phyloP scores from a whole-genome alignment of 352 stramenopile species.

The Blastocystis sp. region DNA sequence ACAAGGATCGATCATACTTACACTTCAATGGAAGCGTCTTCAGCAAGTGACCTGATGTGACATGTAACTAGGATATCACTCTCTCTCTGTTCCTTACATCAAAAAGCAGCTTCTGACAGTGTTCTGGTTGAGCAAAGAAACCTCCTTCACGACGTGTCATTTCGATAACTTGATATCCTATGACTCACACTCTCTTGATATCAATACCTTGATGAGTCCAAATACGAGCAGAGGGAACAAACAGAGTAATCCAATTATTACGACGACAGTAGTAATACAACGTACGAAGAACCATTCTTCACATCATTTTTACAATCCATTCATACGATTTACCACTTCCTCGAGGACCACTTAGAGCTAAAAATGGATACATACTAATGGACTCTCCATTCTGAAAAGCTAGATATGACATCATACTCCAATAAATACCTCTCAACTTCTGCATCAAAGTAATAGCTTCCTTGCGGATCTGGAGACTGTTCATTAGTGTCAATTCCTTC shows the following conservation, averaged over 20 bases:
- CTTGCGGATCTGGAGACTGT: constrained; percentile 48
- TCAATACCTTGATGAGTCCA: constrained; percentile 33
- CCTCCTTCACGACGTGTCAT: constrained; percentile 47
- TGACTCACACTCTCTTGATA: not conserved
- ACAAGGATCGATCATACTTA: constrained; percentile 29
- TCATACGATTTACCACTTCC: constrained; percentile 32
- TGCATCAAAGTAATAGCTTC: constrained; percentile 8
- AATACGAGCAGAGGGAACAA: constrained; percentile 21
- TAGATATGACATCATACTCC: not conserved
- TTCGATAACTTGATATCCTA: constrained; percentile 30
- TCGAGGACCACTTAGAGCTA: constrained; percentile 24
- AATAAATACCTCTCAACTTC: constrained; percentile 7
- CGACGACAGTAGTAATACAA: constrained; percentile 49
- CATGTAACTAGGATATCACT: not conserved
- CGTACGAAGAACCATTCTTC: constrained; percentile 37
- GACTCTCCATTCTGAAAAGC: constrained; percentile 18
- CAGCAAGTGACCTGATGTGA: constrained; percentile 35
- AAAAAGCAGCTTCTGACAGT: constrained; percentile 48
- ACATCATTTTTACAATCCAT: not conserved
- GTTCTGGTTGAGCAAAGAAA: constrained; percentile 41
- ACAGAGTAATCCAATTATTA: constrained; percentile 39
- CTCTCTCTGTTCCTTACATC: not conserved
- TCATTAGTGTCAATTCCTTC: constrained; percentile 31
- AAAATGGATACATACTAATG: constrained; percentile 14
- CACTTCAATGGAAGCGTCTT: not conserved